A percentile compares a stretch with the other conserved stretches of the same genome.
Conservation (phyloP, 345 rosid genomes). For the Linum lewisii region DNA sequence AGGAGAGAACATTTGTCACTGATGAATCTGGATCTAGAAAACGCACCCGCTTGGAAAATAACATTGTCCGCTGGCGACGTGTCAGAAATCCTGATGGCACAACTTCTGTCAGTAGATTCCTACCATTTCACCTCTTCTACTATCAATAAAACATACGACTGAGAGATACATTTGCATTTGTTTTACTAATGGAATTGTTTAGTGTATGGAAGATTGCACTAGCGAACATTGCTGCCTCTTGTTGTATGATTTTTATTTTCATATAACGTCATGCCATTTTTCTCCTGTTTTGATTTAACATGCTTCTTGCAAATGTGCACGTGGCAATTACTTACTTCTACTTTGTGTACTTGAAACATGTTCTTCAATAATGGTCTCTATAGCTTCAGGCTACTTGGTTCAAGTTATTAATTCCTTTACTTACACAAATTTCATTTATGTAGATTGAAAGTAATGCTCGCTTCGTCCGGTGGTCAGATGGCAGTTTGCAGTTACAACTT, state of each 20-base stretch:
- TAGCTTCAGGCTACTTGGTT: not conserved
- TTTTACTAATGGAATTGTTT: not conserved
- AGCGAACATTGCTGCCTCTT: not conserved
- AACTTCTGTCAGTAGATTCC: constrained; percentile 54
- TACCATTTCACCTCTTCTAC: constrained; percentile 2
- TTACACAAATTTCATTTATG: constrained; percentile 12
- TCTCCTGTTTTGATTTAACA: not conserved
- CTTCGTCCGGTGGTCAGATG: constrained; percentile 99
- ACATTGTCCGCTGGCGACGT: constrained; percentile 81
- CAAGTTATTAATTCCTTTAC: not conserved
- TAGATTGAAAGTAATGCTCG: constrained; percentile 97
- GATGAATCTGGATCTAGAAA: constrained; percentile 76
- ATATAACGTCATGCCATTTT: not conserved
- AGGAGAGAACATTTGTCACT: constrained; percentile 76
- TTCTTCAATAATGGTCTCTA: not conserved
- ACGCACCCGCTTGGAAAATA: constrained; percentile 82
- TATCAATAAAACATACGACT: not conserved
- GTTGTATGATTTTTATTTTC: not conserved
- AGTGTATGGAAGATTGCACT: not conserved
- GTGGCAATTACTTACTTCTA: not conserved
- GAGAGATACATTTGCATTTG: no score
- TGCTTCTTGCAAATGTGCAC: not conserved
- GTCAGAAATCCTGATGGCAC: constrained; percentile 62
- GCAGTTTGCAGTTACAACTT: constrained; percentile 82
- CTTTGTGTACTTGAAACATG: not conserved